phyloP scores from a whole-genome alignment of 441 rosid species.

The Corymbia calophylla region DNA sequence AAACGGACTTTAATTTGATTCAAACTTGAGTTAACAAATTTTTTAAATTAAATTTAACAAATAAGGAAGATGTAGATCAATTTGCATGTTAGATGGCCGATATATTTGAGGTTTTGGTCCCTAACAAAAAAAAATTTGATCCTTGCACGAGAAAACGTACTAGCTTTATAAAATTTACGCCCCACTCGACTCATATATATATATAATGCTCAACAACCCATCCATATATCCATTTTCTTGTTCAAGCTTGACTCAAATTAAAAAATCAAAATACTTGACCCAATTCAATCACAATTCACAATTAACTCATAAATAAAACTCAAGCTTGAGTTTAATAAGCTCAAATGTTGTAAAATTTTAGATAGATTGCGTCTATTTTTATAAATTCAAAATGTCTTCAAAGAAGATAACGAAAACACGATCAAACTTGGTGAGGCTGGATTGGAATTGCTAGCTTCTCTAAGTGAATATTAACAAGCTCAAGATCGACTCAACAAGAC shows the following conservation, averaged over 20 bases:
- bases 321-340: background rate
- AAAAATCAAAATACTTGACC: background rate
- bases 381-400: background rate
- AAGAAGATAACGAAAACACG: background rate
- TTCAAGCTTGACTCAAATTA: background rate
- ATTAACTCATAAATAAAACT: background rate
- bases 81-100: background rate
- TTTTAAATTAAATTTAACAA: background rate
- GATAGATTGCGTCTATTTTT: background rate
- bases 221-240: background rate
- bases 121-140: background rate
- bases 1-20: background rate
- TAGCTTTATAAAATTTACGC: background rate
- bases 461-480: background rate
- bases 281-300: background rate
- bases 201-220: accelerated
- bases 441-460: background rate
- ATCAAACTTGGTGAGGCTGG: background rate
- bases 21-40: background rate
- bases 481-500: background rate
- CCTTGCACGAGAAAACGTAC: background rate
- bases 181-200: background rate
- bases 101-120: background rate
- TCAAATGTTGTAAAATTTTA: background rate
- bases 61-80: background rate